phyloP scores from a whole-genome alignment of 768 basidiomycete genomes.

The Naematelia encephala region DNA sequence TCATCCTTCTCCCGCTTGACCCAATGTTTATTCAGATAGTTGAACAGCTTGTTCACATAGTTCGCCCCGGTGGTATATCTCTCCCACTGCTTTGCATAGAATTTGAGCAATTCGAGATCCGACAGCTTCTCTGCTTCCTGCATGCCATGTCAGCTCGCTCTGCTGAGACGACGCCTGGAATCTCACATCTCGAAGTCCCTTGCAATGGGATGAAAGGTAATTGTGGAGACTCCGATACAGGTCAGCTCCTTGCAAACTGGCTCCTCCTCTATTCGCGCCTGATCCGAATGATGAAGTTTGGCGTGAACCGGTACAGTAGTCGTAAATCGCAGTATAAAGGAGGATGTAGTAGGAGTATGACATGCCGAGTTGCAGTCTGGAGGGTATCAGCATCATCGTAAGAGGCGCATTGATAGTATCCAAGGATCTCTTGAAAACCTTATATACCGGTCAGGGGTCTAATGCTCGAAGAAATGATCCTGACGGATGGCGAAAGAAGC shows the following conservation, averaged over 20 bases:
- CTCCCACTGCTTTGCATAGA: conserved; percentile 91
- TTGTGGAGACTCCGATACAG: conserved; percentile 89
- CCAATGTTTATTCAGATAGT: conserved; percentile 98
- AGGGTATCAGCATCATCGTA: not conserved
- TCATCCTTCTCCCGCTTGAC: conserved; percentile 97
- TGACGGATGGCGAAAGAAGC: not conserved
- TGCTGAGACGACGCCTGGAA: not conserved
- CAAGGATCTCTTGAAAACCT: too few relatives aligned
- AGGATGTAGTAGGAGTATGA: conserved; percentile 51
- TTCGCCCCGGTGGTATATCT: conserved; percentile 95
- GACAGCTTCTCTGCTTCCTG: conserved; percentile 75
- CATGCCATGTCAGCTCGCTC: not conserved
- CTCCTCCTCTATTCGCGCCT: conserved; percentile 59
- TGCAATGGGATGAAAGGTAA: conserved; percentile 83
- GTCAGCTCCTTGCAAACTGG: conserved; percentile 95
- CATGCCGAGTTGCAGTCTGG: conserved; percentile 50
- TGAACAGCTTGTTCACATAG: conserved; percentile 95
- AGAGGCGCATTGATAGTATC: not conserved
- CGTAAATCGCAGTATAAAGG: conserved; percentile 90
- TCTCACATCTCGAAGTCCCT: conserved; percentile 61
- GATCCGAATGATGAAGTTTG: conserved; percentile 12
- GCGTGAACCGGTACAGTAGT: conserved; percentile 69
- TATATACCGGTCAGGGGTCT: not conserved
- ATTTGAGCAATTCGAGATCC: conserved; percentile 82
- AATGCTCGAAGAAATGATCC: not conserved